Conservation (phyloP, 148 eudicot species). For the Silene conica region DNA sequence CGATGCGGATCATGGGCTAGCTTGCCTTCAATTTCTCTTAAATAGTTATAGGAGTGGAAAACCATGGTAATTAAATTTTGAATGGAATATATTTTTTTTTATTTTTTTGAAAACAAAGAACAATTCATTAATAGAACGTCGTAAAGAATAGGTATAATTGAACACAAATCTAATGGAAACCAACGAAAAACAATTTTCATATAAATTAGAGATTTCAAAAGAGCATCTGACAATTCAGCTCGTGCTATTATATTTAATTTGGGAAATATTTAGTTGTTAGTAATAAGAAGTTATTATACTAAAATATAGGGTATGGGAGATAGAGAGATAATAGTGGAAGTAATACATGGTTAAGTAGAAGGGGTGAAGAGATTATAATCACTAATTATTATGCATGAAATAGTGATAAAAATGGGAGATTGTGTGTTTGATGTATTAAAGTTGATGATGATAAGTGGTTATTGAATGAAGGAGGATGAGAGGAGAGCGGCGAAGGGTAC, state of each 20-base stretch:
- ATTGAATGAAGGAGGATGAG: slow-evolving; percentile 25
- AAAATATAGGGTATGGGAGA: slow-evolving; percentile 4
- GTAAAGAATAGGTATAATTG: too few species aligned
- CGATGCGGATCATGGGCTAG: slow-evolving; percentile 32
- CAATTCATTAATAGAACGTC: too few species aligned
- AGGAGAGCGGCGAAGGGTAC: slow-evolving; percentile 35
- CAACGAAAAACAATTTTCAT: too few species aligned
- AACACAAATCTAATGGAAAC: too few species aligned
- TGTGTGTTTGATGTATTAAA: slow-evolving; percentile 4
- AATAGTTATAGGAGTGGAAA: slow-evolving; percentile 17
- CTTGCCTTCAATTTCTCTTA: slow-evolving; percentile 54
- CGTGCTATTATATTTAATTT: too few species aligned
- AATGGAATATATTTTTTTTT: too few species aligned
- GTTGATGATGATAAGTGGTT: neutral
- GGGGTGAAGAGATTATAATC: too few species aligned
- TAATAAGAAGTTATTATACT: slow-evolving; percentile 16
- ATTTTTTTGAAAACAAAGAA: too few species aligned
- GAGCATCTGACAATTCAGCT: too few species aligned
- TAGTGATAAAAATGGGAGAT: slow-evolving; percentile 7
- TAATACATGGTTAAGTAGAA: slow-evolving; percentile 9
- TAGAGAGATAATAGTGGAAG: slow-evolving; percentile 9
- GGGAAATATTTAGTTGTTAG: neutral
- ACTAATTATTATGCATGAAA: slow-evolving; percentile 30
- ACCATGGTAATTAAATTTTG: slow-evolving; percentile 8
- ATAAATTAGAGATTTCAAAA: too few species aligned